These are phyloP conservation scores for Guyanaporus albipodus DNA, from an alignment of 768 basidiomycete genomes.

Conservation along the genomic window DNA sequence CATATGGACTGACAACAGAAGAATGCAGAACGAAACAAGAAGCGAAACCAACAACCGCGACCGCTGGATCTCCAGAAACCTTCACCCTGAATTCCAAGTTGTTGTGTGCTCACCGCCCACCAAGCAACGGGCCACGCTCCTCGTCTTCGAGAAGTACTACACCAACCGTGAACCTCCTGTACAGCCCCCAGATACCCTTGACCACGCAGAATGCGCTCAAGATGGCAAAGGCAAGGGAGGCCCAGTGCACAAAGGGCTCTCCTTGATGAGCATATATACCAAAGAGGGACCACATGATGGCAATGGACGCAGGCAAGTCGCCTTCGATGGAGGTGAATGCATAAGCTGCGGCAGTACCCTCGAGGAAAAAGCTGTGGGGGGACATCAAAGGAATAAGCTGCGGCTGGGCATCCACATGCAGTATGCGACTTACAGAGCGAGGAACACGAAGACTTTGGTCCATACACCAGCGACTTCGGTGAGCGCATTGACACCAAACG, in stretches of 20 bases:
- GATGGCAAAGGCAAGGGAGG: slow-evolving; percentile 79
- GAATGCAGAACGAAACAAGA: neutral
- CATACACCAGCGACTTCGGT: slow-evolving; percentile 69
- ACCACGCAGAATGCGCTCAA: slow-evolving; percentile 80
- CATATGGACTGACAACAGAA: neutral
- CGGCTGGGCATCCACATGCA: neutral
- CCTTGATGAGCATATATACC: slow-evolving; percentile 83
- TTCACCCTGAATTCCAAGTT: neutral
- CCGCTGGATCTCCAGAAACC: neutral
- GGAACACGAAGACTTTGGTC: slow-evolving; percentile 95
- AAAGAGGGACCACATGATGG: slow-evolving; percentile 90
- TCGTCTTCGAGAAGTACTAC: slow-evolving; percentile 74
- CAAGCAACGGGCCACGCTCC: slow-evolving; percentile 82
- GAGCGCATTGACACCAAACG: slow-evolving; percentile 78
- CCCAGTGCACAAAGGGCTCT: slow-evolving; percentile 82
- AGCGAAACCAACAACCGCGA: neutral
- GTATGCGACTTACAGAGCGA: slow-evolving; percentile 59
- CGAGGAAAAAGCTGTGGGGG: slow-evolving; percentile 74
- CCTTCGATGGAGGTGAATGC: slow-evolving; percentile 89
- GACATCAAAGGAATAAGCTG: slow-evolving; percentile 7
- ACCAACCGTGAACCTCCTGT: slow-evolving; percentile 40
- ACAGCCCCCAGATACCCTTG: slow-evolving; percentile 65
- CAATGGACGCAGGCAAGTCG: slow-evolving; percentile 88
- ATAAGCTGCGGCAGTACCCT: slow-evolving; percentile 89
- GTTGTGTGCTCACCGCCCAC: slow-evolving; percentile 26